These are phyloP conservation scores for Musa itinerans DNA, from an alignment of 176 grass and related monocot species.

Conservation along the genomic window DNA sequence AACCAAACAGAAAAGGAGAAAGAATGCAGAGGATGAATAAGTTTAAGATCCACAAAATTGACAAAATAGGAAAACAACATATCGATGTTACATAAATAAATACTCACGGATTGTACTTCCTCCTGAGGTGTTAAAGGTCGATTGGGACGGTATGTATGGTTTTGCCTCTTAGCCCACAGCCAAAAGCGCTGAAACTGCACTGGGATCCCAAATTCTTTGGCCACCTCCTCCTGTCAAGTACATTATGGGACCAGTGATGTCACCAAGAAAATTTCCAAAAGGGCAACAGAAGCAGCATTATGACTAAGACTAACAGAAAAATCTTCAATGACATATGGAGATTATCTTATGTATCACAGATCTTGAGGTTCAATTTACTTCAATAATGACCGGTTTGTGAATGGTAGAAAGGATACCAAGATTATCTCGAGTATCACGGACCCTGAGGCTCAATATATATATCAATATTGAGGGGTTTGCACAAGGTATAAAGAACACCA, in stretches of 20 bases:
- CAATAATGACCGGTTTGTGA: too few species aligned
- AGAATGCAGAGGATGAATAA: background rate
- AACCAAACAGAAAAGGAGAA: background rate
- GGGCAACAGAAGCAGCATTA: background rate
- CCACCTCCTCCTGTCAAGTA: constrained; percentile 76
- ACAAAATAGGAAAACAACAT: too few species aligned
- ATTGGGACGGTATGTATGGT: constrained; percentile 96
- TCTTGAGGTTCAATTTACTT: too few species aligned
- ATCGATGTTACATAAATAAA: background rate
- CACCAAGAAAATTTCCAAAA: background rate
- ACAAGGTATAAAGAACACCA: background rate
- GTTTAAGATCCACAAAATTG: background rate
- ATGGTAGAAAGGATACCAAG: too few species aligned
- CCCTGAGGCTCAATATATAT: background rate
- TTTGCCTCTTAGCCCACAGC: constrained; percentile 97
- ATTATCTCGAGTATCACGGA: background rate
- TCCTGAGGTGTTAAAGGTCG: constrained; percentile 69
- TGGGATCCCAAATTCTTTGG: constrained; percentile 84
- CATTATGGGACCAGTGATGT: background rate
- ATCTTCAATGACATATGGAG: constrained; percentile 31
- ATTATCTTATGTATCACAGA: too few species aligned
- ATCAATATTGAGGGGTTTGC: background rate
- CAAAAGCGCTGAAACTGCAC: constrained; percentile 86
- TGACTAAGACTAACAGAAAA: background rate
- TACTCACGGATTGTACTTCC: constrained; percentile 86